phyloP scores from a whole-genome alignment of 129 eudicot genomes.

The Cynara cardunculus region DNA sequence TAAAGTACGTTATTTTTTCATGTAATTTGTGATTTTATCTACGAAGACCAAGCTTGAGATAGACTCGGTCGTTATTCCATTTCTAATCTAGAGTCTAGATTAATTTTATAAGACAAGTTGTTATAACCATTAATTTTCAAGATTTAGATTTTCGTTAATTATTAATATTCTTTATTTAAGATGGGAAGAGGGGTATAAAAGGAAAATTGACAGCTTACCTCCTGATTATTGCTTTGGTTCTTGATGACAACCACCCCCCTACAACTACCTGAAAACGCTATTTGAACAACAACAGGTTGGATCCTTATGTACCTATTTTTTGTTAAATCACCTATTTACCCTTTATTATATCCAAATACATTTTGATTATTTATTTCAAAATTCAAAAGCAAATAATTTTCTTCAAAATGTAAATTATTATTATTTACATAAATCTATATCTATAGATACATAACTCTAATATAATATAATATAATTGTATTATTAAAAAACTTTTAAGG shows the following conservation, averaged over 20 bases:
- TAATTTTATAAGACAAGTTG: background rate
- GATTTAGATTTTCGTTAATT: background rate
- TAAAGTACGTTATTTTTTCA: no score
- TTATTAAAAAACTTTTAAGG: background rate
- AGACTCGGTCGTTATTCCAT: background rate
- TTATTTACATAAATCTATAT: background rate
- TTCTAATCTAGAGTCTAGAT: no score
- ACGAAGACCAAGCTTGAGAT: no score
- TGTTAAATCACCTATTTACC: background rate
- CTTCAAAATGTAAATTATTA: background rate
- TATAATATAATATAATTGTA: background rate
- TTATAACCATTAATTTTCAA: background rate
- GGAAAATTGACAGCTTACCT: slow-evolving; percentile 30
- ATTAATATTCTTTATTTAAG: background rate
- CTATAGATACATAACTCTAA: background rate
- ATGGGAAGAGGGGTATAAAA: background rate
- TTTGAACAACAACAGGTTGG: slow-evolving; percentile 30
- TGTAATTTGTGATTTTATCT: no score
- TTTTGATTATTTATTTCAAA: background rate
- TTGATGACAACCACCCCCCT: slow-evolving; percentile 24
- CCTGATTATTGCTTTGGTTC: slow-evolving; percentile 28
- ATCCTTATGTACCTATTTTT: background rate
- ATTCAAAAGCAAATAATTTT: background rate
- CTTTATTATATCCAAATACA: background rate
- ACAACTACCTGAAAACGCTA: slow-evolving; percentile 23